These are phyloP conservation scores for Talaromyces sp. DNA, from an alignment of 2,329 filamentous ascomycete species.

Conservation along the genomic window DNA sequence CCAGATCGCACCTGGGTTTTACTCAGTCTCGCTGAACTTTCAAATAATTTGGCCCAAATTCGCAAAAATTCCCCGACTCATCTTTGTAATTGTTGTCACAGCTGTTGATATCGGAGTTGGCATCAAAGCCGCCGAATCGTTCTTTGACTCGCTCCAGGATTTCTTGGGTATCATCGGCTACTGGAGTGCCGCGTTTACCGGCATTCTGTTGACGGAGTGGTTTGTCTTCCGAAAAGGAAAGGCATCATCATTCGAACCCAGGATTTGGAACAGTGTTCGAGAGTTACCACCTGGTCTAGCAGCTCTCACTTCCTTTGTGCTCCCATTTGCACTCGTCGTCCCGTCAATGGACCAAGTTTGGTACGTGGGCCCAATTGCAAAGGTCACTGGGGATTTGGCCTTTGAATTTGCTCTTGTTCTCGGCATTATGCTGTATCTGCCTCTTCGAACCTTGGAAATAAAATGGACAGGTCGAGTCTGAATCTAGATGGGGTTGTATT, in stretches of 20 bases:
- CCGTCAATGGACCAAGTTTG: conserved; percentile 71
- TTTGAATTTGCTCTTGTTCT: conserved; percentile 68
- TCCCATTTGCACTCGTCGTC: conserved; percentile 65
- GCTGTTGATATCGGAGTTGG: conserved; percentile 66
- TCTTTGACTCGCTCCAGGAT: conserved; percentile 62
- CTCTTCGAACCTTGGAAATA: conserved; percentile 52
- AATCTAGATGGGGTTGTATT: neutral
- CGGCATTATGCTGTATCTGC: conserved; percentile 52
- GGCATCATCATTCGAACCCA: conserved; percentile 58
- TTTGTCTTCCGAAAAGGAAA: conserved; percentile 62
- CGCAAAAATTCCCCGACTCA: conserved; percentile 63
- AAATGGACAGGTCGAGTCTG: conserved; percentile 39
- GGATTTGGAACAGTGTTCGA: conserved; percentile 57
- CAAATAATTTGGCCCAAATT: conserved; percentile 63
- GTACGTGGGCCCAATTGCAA: conserved; percentile 67
- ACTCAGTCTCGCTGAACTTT: conserved; percentile 66
- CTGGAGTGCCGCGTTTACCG: conserved; percentile 73
- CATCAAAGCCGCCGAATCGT: conserved; percentile 66
- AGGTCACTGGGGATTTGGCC: conserved; percentile 61
- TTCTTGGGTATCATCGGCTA: conserved; percentile 69
- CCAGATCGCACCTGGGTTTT: conserved; percentile 71
- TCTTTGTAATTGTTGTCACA: conserved; percentile 64
- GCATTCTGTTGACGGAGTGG: conserved; percentile 64
- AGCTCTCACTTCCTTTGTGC: conserved; percentile 61
- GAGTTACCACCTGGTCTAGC: conserved; percentile 64